phyloP scores from a whole-genome alignment of 352 stramenopile species.

The Pythium sukuiense region DNA sequence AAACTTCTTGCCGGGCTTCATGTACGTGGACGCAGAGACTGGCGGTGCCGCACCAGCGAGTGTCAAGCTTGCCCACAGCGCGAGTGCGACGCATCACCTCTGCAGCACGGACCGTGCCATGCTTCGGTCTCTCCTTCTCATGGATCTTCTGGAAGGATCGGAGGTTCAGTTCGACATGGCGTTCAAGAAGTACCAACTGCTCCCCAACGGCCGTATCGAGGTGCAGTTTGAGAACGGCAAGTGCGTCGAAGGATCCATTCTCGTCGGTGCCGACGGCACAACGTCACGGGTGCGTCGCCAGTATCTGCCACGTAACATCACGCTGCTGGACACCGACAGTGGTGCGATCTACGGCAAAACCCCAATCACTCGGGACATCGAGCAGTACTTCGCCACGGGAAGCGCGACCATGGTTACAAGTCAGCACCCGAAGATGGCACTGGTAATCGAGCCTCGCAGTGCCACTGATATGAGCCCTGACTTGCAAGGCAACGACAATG shows the following conservation, averaged over 20 bases:
- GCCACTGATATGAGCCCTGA: slow-evolving; percentile 39
- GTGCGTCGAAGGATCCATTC: slow-evolving; percentile 42
- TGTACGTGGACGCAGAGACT: too few species aligned
- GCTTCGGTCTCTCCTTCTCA: slow-evolving; percentile 33
- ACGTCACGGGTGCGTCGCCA: slow-evolving; percentile 60
- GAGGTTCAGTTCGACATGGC: slow-evolving; percentile 55
- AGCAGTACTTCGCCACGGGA: slow-evolving; percentile 43
- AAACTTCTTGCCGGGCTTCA: too few species aligned
- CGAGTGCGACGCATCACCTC: slow-evolving; percentile 25
- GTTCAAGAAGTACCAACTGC: slow-evolving; percentile 47
- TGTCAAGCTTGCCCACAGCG: too few species aligned
- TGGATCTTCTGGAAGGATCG: slow-evolving; percentile 39
- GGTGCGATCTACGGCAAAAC: slow-evolving; percentile 75
- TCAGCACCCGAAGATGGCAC: slow-evolving; percentile 46
- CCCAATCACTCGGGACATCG: slow-evolving; percentile 50
- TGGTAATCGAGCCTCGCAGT: slow-evolving; percentile 56
- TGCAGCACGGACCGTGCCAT: slow-evolving; percentile 27
- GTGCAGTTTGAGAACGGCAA: slow-evolving; percentile 59
- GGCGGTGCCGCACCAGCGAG: too few species aligned
- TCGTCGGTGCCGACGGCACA: slow-evolving; percentile 60
- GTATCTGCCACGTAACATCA: slow-evolving; percentile 46
- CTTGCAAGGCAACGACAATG: slow-evolving; percentile 4
- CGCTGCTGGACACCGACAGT: slow-evolving; percentile 60
- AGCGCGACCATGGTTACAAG: slow-evolving; percentile 50
- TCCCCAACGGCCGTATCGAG: slow-evolving; percentile 45